phyloP scores from a whole-genome alignment of 2,329 filamentous ascomycete genomes.

The Ophiosphaerella narmari region DNA sequence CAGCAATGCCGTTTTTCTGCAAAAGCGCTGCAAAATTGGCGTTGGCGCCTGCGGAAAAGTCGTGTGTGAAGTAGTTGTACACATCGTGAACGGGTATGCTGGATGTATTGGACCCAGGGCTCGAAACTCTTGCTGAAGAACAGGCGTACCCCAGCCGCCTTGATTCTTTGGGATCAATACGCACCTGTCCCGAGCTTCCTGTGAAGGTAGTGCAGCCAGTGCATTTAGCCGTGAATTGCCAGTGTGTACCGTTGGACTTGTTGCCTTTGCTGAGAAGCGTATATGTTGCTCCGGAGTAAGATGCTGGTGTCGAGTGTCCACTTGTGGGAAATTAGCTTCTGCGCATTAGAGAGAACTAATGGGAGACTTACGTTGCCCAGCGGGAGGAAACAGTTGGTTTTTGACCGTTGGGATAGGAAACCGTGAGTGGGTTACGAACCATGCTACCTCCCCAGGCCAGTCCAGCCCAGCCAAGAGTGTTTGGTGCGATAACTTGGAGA shows the following conservation, averaged over 20 bases:
- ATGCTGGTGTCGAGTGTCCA: constrained; percentile 24
- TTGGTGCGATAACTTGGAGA: constrained; percentile 34
- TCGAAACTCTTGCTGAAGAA: constrained; percentile 23
- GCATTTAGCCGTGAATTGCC: constrained; percentile 39
- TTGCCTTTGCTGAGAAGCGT: constrained; percentile 30
- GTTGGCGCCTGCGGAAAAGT: constrained; percentile 32
- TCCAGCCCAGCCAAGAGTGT: constrained; percentile 34
- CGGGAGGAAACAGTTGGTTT: constrained; percentile 32
- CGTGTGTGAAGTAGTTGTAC: constrained; percentile 36
- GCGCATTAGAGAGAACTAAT: no score
- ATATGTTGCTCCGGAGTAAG: constrained; percentile 33
- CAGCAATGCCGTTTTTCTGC: constrained; percentile 26
- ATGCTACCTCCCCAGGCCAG: constrained; percentile 40
- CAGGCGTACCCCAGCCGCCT: constrained; percentile 31
- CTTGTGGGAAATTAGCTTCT: constrained; percentile 11
- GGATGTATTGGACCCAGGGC: constrained; percentile 25
- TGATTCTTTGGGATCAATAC: constrained; percentile 26
- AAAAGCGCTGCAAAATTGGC: constrained; percentile 29
- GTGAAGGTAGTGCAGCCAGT: constrained; percentile 35
- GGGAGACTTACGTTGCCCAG: constrained; percentile 34
- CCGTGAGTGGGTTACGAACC: constrained; percentile 37
- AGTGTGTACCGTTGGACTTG: constrained; percentile 36
- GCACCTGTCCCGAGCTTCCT: constrained; percentile 14
- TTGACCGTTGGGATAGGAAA: constrained; percentile 35
- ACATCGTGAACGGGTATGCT: constrained; percentile 33